phyloP scores from a whole-genome alignment of 441 rosid genomes.

The Sinapis alba region DNA sequence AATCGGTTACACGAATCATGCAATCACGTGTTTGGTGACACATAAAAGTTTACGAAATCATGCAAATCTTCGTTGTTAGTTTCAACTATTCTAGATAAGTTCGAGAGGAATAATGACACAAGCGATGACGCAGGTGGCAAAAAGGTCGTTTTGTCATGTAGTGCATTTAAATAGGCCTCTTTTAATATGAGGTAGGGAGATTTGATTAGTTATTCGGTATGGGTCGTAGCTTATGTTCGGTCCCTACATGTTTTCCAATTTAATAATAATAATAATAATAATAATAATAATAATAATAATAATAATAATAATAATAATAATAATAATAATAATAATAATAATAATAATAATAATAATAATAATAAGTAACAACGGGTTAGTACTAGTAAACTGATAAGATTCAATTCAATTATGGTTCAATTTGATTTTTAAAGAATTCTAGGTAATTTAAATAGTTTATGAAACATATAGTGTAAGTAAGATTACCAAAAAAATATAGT shows the following conservation, averaged over 20 bases:
- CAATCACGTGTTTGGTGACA: slow-evolving; percentile 9
- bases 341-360: too few relatives aligned
- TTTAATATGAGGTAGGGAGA: neutral
- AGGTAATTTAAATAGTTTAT: too few relatives aligned
- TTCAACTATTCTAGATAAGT: slow-evolving; percentile 8
- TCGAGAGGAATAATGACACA: slow-evolving; percentile 19
- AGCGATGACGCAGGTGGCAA: slow-evolving; percentile 21
- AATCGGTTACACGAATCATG: neutral
- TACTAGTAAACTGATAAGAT: too few relatives aligned
- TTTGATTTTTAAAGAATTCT: too few relatives aligned
- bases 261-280: neutral
- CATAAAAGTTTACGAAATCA: neutral
- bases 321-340: too few relatives aligned
- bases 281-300: too few relatives aligned
- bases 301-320: too few relatives aligned
- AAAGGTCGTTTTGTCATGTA: slow-evolving; percentile 25
- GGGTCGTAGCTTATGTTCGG: slow-evolving; percentile 16
- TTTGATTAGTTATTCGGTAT: slow-evolving; percentile 10
- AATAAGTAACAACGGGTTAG: too few relatives aligned
- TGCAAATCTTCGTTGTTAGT: slow-evolving; percentile 13
- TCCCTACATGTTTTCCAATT: slow-evolving; percentile 23
- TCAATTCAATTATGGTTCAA: too few relatives aligned
- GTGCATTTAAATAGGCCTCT: neutral
- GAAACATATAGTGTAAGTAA: too few relatives aligned
- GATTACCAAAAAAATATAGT: too few relatives aligned